phyloP scores from a whole-genome alignment of 441 rosid species.

The Syzygium malaccense region DNA sequence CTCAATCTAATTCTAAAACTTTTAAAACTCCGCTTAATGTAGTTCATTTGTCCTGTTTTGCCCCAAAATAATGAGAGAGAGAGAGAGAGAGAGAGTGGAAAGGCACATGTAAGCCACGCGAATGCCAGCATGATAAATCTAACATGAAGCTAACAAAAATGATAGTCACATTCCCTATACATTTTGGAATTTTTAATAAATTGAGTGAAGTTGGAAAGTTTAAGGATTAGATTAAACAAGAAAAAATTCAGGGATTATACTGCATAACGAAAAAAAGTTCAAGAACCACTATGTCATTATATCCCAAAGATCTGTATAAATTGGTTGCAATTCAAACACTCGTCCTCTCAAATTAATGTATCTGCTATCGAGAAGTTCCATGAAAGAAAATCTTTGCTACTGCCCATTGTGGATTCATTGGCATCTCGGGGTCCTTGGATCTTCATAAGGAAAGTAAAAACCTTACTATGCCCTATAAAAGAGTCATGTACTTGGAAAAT shows the following conservation, averaged over 20 bases:
- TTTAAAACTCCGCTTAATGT: background rate
- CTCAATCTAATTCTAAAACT: background rate
- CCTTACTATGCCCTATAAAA: no score
- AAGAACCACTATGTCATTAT: background rate
- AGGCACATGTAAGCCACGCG: background rate
- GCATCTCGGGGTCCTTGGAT: background rate
- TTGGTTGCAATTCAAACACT: background rate
- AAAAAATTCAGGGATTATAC: rapidly evolving
- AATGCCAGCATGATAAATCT: rapidly evolving
- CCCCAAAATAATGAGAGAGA: background rate
- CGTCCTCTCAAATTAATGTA: background rate
- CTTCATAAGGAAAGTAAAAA: no score
- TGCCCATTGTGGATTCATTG: no score
- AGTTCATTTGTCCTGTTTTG: background rate
- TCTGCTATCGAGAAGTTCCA: background rate
- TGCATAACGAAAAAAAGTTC: background rate
- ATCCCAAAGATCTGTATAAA: background rate
- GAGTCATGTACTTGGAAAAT: no score
- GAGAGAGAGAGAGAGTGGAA: no score
- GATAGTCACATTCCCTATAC: background rate
- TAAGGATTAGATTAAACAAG: background rate
- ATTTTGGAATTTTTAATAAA: background rate
- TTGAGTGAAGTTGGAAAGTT: background rate
- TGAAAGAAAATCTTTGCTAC: no score
- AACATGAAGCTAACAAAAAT: background rate